Evolutionary conservation across 345 rosid genomes (phyloP).

Genomic region (Fremontodendron californicum): DNA sequence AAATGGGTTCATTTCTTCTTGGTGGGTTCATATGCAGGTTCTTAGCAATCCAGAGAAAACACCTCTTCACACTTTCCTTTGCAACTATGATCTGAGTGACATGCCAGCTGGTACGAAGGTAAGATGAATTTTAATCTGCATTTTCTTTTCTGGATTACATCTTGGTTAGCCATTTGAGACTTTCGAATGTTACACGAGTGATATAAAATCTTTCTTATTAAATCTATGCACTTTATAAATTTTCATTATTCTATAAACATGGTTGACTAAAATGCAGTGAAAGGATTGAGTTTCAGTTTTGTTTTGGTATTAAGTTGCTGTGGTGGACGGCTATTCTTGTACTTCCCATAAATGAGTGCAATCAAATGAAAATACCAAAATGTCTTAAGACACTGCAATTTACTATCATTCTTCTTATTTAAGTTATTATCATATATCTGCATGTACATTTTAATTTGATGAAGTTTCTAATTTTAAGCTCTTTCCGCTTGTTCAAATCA

Average conservation of each 20-base stretch:
- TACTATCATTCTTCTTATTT: not conserved
- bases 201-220: not conserved
- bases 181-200: not conserved
- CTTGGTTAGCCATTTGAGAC: not conserved
- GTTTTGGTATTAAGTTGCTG: not conserved
- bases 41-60: slow-evolving; percentile 98
- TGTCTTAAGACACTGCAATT: not conserved
- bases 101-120: slow-evolving; percentile 91
- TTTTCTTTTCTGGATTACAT: too few species aligned
- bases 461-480: slow-evolving; percentile 13
- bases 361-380: not conserved
- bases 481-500: slow-evolving; percentile 8
- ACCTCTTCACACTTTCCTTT: slow-evolving; percentile 87
- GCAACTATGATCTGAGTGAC: slow-evolving; percentile 92
- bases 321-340: not conserved
- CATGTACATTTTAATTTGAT: not conserved
- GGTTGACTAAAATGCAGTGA: not conserved
- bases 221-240: not conserved
- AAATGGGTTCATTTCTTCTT: slow-evolving; percentile 16
- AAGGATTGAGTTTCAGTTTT: not conserved
- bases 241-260: not conserved
- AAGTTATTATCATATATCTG: slow-evolving; percentile 3
- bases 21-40: slow-evolving; percentile 47
- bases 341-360: not conserved
- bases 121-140: slow-evolving; percentile 16